Conservation (phyloP, 768 basidiomycete genomes). For the Naganishia randhawae region DNA sequence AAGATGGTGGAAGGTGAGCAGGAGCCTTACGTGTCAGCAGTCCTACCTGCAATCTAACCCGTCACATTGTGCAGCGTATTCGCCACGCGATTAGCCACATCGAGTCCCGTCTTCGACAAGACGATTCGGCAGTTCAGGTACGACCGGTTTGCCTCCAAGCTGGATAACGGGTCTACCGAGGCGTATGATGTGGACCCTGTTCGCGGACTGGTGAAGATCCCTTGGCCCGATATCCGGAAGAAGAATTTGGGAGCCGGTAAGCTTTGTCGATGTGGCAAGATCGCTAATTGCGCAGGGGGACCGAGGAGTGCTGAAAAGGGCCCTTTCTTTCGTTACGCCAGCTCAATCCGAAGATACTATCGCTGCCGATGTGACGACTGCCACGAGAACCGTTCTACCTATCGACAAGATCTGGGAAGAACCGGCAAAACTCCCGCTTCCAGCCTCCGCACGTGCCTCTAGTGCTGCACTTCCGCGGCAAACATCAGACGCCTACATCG, state of each 20-base stretch:
- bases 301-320: neutral
- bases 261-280: neutral
- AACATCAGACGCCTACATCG: conserved; percentile 34
- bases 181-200: conserved; percentile 28
- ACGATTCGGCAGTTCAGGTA: conserved; percentile 33
- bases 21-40: neutral
- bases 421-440: conserved; percentile 19
- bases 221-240: conserved; percentile 36
- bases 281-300: too few species aligned
- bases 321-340: neutral
- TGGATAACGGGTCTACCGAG: conserved; percentile 30
- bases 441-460: conserved; percentile 30
- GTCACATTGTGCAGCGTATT: conserved; percentile 39
- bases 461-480: conserved; percentile 12
- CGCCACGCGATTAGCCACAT: conserved; percentile 41
- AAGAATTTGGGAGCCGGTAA: conserved; percentile 18
- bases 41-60: too few species aligned
- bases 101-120: conserved; percentile 37
- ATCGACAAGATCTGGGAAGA: conserved; percentile 20
- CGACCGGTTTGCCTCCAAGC: conserved; percentile 40
- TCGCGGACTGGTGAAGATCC: conserved; percentile 33
- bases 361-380: neutral
- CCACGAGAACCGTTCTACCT: conserved; percentile 14
- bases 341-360: conserved; percentile 25
- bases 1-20: conserved; percentile 20